A percentile compares a stretch with the other conserved stretches of the same genome.
Conservation (phyloP, 1,284 basidiomycete genomes). For the Puccinia horiana region DNA sequence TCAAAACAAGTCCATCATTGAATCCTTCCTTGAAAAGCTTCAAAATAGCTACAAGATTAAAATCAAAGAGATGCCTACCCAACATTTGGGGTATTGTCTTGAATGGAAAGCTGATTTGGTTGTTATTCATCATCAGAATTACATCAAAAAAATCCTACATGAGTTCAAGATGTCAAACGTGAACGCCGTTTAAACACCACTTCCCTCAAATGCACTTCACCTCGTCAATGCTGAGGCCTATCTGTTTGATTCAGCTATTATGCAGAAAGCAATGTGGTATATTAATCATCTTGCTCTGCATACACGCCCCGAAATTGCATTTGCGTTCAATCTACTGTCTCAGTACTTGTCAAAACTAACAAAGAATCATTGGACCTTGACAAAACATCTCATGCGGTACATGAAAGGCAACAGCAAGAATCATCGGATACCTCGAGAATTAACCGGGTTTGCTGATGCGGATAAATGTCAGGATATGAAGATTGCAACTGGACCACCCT, state of each 20-base stretch:
- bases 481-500: background rate
- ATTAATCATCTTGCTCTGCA: conserved; percentile 3
- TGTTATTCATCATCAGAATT: conserved; percentile 1
- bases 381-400: background rate
- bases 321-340: conserved; percentile 1
- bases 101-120: background rate
- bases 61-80: no score
- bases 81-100: conserved; percentile 4
- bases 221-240: background rate
- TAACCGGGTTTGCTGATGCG: conserved; percentile 7
- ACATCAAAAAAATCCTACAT: background rate
- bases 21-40: background rate
- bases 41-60: background rate
- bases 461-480: conserved; percentile 2
- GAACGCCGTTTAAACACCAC: background rate
- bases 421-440: background rate
- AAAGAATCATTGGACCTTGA: background rate
- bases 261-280: conserved; percentile 17
- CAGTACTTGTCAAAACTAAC: background rate
- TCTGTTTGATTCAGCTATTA: background rate
- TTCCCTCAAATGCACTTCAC: background rate
- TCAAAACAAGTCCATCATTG: background rate
- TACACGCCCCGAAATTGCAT: background rate
- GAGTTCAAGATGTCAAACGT: background rate
- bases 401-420: background rate